Base-by-base conservation (phyloP, 805 yeast genomes). In the Pichia exigua region DNA sequence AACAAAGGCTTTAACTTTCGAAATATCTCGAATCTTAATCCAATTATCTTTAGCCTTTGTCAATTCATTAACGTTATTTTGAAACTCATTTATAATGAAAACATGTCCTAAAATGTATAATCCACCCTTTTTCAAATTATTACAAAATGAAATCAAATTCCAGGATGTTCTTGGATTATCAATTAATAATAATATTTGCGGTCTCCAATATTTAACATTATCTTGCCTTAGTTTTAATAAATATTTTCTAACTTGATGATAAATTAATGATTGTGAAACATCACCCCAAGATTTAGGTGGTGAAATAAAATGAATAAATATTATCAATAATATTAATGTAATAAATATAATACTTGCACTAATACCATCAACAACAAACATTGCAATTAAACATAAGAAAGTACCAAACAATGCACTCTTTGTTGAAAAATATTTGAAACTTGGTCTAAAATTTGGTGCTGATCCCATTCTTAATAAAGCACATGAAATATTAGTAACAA, bases 251-350 rank as follows among this genome's bases (percentile, higher is more conserved):
- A 94, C 98, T 68, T 94, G 99, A 65, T 94, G 99, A 66, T 94
- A 94, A 47, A 94, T 92, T 54, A 94, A 75, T 42, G 91, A 81
- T 67, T 94, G 99, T 3, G 98, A 91, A 24, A 94, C 97, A 68
- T 94, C 99, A 38, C 99, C 99, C 91, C 97, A 94, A 35, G 91
- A 86, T 64, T 89, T 90, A 7, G 99, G 97, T 2, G 97, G 97
- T 12, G 96, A 86, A 47, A 81, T 77, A 62, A 90, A 89, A 65
- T 94, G 98, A 57, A 94, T 94, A 49, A 86, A 65, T 44, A 89
- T 63, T 59, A 94, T 86, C 43, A 94, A 69, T 18, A 83, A 71
- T 41, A 81, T 65, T 59, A 90, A 73, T 50, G 84, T 79, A 12
- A 83, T 68, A 27, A 90, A 78, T 26, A 91, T 83, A 32, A 84